Evolutionary conservation across 2,329 filamentous ascomycete species (phyloP).

Genomic region (Onygenales sp.): DNA sequence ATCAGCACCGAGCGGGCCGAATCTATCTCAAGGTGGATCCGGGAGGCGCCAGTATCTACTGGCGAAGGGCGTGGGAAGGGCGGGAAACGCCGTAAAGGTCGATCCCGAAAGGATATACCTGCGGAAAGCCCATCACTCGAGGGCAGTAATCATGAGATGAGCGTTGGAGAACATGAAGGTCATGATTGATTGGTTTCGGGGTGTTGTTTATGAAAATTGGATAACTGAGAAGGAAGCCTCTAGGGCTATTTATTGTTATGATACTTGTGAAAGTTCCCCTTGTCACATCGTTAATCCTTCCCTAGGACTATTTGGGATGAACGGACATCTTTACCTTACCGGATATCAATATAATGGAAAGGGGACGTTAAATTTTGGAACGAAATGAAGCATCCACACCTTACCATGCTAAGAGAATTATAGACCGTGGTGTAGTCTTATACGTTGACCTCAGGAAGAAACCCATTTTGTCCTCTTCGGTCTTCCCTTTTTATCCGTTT

Average conservation of each 20-base stretch:
- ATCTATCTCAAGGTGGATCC: constrained; percentile 61
- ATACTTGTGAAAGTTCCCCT: too few species aligned
- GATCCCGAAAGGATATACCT: not conserved
- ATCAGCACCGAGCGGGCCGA: constrained; percentile 61
- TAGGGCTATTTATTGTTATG: not conserved
- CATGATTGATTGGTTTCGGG: not conserved
- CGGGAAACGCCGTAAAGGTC: constrained; percentile 5
- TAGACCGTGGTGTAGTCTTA: too few species aligned
- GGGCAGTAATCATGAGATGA: constrained; percentile 5
- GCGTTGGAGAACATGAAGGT: constrained; percentile 3
- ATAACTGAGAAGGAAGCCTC: not conserved
- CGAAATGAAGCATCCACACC: too few species aligned
- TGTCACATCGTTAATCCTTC: too few species aligned
- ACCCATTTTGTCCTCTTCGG: too few species aligned
- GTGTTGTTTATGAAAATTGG: not conserved
- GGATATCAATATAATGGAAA: too few species aligned
- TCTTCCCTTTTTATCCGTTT: too few species aligned
- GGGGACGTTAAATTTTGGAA: too few species aligned
- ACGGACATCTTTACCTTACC: too few species aligned
- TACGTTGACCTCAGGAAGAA: too few species aligned
- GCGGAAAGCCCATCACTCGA: constrained; percentile 2
- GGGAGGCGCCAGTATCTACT: constrained; percentile 41
- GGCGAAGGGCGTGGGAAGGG: constrained; percentile 9
- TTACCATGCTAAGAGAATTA: too few species aligned
- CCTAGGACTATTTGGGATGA: too few species aligned